A percentile compares a stretch with the other conserved stretches of the same genome.
Evolutionary conservation across 768 basidiomycete genomes (phyloP).

Genomic region (Trametes maxima): DNA sequence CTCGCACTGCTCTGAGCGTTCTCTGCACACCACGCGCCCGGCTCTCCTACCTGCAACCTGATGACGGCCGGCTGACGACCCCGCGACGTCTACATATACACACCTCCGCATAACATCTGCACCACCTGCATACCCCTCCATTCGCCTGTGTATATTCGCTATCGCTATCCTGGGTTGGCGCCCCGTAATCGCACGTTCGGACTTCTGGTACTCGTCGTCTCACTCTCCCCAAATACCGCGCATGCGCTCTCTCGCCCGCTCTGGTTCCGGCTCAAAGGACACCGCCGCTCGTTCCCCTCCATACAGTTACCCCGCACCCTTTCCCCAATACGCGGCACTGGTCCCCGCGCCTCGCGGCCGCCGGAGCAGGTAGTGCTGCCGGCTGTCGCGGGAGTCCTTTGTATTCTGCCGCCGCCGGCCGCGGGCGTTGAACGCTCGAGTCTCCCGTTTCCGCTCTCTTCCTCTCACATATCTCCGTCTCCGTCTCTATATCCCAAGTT

Average conservation of each 20-base stretch:
- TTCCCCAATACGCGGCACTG: not conserved
- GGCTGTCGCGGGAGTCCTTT: constrained; percentile 5
- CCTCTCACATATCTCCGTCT: not conserved
- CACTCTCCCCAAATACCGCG: constrained; percentile 2
- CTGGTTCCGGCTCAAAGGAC: constrained; percentile 30
- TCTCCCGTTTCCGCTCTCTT: not conserved
- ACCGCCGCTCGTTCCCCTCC: constrained; percentile 24
- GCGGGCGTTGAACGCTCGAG: constrained; percentile 14
- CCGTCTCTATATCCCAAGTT: not conserved
- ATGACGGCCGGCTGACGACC: constrained; percentile 18
- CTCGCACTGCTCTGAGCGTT: constrained; percentile 9
- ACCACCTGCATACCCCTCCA: constrained; percentile 21
- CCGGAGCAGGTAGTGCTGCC: constrained; percentile 12
- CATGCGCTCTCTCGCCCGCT: constrained; percentile 18
- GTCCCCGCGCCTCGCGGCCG: constrained; percentile 2
- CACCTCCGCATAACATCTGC: constrained; percentile 18
- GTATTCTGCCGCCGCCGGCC: constrained; percentile 1
- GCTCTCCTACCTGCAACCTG: constrained; percentile 3
- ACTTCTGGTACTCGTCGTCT: constrained; percentile 2
- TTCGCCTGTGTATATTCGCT: constrained; percentile 25
- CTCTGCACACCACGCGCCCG: not conserved
- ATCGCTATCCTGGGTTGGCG: constrained; percentile 23
- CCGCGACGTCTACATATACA: constrained; percentile 16
- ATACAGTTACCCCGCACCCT: not conserved
- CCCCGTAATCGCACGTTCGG: constrained; percentile 20